Conservation (phyloP, 441 rosid genomes). For the Gossypium davidsonii region DNA sequence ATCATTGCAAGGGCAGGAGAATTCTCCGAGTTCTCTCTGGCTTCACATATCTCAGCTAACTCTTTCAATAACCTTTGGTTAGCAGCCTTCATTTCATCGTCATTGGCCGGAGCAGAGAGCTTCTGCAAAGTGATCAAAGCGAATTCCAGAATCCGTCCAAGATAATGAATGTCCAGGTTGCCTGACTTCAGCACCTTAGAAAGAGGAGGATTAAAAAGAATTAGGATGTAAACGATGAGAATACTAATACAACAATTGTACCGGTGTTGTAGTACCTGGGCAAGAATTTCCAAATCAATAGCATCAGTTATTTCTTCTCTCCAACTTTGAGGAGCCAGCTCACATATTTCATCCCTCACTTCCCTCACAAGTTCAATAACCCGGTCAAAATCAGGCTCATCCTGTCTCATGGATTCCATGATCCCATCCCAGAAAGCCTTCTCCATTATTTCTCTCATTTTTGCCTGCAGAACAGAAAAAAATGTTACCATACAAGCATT, state of each 20-base stretch:
- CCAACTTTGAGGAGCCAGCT: constrained; percentile 83
- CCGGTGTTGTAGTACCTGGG: constrained; percentile 43
- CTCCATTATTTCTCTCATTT: constrained; percentile 72
- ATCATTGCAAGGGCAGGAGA: constrained; percentile 57
- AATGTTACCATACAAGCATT: not conserved
- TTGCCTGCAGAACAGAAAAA: constrained; percentile 34
- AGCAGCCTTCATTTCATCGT: constrained; percentile 47
- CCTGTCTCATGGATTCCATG: constrained; percentile 57
- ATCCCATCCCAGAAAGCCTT: constrained; percentile 81
- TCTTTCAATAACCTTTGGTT: constrained; percentile 53
- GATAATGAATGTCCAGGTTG: constrained; percentile 60
- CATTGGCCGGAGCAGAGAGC: constrained; percentile 75
- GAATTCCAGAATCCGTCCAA: constrained; percentile 70
- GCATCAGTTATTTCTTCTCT: constrained; percentile 61
- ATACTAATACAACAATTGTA: not conserved
- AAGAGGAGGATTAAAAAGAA: not conserved
- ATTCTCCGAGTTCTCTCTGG: constrained; percentile 33
- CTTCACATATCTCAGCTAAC: constrained; percentile 49
- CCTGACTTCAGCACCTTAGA: constrained; percentile 67
- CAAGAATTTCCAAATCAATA: constrained; percentile 70
- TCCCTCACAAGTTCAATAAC: constrained; percentile 73
- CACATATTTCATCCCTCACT: constrained; percentile 76
- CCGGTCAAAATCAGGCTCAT: constrained; percentile 50
- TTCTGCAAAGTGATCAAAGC: constrained; percentile 63
- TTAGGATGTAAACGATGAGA: not conserved